Evolutionary conservation across 176 grass and related monocot genomes (phyloP).

Genomic region (sorghum (Sorghum bicolor)): Sorghum_bicolor_NCBIv3 NC_012872.2:67030001-67030500

Average conservation of each 20-base stretch:
- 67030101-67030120: no score
- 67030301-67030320: neutral
- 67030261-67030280: neutral
- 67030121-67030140: no score
- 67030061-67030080: no score
- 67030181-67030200: neutral
- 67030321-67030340: neutral
- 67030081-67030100: no score
- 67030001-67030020: neutral
- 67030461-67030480: constrained; percentile 12
- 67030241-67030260: neutral
- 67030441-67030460: neutral
- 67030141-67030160: no score
- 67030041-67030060: neutral
- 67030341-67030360: neutral
- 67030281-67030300: neutral
- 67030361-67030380: neutral
- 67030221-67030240: neutral
- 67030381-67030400: neutral
- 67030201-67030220: neutral
- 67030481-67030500: neutral
- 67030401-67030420: neutral
- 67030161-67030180: no score
- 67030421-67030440: neutral
- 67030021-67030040: neutral